phyloP scores from a whole-genome alignment of 2,329 filamentous ascomycete species.

The Trichoderma lentiforme region DNA sequence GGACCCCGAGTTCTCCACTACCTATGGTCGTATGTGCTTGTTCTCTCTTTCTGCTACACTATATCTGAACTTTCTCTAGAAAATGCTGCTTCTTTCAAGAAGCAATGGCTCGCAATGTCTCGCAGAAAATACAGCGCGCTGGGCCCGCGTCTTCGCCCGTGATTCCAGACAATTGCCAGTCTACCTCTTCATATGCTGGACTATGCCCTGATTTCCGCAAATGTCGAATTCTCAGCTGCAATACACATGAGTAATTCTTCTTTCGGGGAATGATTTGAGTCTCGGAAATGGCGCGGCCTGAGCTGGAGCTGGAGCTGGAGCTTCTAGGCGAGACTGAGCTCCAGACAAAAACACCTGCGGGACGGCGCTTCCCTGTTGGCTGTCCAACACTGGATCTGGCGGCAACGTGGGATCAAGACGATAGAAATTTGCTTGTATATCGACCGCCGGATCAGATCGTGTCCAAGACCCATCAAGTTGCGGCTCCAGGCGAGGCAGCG shows the following conservation, averaged over 20 bases:
- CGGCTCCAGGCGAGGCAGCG: conserved; percentile 38
- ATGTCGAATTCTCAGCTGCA: too few relatives aligned
- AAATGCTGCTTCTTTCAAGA: too few relatives aligned
- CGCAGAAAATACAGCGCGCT: background rate
- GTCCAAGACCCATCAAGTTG: conserved; percentile 48
- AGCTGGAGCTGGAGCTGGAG: conserved; percentile 32
- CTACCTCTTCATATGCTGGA: background rate
- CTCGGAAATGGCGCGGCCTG: conserved; percentile 27
- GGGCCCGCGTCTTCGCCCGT: background rate
- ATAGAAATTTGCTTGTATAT: conserved; percentile 70
- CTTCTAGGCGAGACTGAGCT: conserved; percentile 58
- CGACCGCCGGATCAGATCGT: conserved; percentile 71
- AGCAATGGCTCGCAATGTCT: background rate
- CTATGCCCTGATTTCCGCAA: background rate
- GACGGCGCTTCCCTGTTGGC: conserved; percentile 59
- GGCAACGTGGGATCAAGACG: conserved; percentile 64
- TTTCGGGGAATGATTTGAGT: background rate
- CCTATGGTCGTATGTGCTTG: conserved; percentile 15
- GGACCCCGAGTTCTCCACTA: conserved; percentile 16
- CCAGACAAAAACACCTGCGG: conserved; percentile 48
- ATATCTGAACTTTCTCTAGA: background rate
- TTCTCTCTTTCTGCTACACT: fast-evolving
- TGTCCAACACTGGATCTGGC: conserved; percentile 84
- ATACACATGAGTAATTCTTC: background rate
- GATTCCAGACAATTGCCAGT: background rate